Evolutionary conservation across 2,329 filamentous ascomycete species (phyloP), one percentile per base, ranked within the genome.

Genomic region (Penicillium sp.): DNA sequence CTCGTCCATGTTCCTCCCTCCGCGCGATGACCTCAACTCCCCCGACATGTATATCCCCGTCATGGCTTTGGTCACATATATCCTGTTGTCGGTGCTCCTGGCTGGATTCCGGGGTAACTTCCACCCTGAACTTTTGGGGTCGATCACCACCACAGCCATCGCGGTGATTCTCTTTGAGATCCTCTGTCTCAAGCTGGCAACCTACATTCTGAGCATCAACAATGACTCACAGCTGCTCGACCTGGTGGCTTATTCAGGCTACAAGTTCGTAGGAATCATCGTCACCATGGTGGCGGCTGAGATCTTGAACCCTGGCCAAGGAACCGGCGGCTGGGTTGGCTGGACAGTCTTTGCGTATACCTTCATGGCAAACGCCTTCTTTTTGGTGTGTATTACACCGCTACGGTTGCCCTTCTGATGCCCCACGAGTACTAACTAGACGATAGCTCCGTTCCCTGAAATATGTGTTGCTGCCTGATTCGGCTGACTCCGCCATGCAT

Each of bases 11-110:
- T 99, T 94, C 75, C 83, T 97, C 7, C 91, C 94, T 5, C 94
- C 94, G 2, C 84, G 94, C 60, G 93, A 99, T 73, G 94, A 99
- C 70, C 81, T 97, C 74, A 99, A 99, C 77, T 95, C 91, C 61
- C 94, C 95, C 14, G 94, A 99, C 76, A 97, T 99, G 92, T 99
- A 99, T 78, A 99, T 99, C 66, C 92, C 92, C 55, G 88, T 95
- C 68, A 99, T 99, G 94, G 93, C 94, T 1, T 81, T 99, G 49
- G 92, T 97, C 44, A 99, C 94, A 22, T 99, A 99, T 75, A 96
- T 99, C 61, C 87, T 99, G 32, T 83, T 99, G 10, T 95, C 90
- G 5, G 94, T 93, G 1, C 82, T 97, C 40, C 82, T 99, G 51
- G 93, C 93, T 8, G 94, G 94, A 41, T 82, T 99, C 42, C 84